Conservation (phyloP, 2,329 filamentous ascomycete genomes). For the Nigrospora sphaerica region DNA sequence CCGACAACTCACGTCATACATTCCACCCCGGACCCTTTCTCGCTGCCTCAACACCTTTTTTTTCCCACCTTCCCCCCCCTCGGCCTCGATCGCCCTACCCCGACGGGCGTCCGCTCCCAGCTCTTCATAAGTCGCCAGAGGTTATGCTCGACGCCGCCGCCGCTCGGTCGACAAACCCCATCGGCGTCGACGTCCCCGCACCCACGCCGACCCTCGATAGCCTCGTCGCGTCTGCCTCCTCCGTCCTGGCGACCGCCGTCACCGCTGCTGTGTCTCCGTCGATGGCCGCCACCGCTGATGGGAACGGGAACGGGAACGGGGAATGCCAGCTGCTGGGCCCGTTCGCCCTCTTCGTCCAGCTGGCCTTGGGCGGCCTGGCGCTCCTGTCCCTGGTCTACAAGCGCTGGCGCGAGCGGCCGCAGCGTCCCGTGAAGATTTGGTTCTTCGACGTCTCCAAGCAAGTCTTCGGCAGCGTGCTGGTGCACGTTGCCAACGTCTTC, state of each 20-base stretch:
- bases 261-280: constrained; percentile 14
- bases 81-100: not conserved
- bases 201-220: constrained; percentile 2
- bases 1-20: not conserved
- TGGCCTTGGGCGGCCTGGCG: constrained; percentile 74
- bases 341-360: constrained; percentile 87
- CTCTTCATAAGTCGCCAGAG: constrained; percentile 5
- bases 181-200: not conserved
- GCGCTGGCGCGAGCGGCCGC: constrained; percentile 83
- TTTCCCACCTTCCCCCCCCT: not conserved
- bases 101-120: not conserved
- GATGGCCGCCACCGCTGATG: constrained; percentile 14
- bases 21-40: not conserved
- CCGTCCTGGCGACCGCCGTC: constrained; percentile 6
- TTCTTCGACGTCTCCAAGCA: constrained; percentile 97
- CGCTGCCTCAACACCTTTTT: not conserved
- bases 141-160: constrained; percentile 14
- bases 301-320: constrained; percentile 45
- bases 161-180: not conserved
- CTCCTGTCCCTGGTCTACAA: constrained; percentile 87
- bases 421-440: constrained; percentile 92
- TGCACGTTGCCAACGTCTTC: constrained; percentile 87
- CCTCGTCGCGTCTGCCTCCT: constrained; percentile 10
- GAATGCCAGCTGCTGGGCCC: constrained; percentile 85
- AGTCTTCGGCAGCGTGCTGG: constrained; percentile 84